Base-by-base conservation (phyloP, 129 eudicot species). In the Centaurea solstitialis region DNA sequence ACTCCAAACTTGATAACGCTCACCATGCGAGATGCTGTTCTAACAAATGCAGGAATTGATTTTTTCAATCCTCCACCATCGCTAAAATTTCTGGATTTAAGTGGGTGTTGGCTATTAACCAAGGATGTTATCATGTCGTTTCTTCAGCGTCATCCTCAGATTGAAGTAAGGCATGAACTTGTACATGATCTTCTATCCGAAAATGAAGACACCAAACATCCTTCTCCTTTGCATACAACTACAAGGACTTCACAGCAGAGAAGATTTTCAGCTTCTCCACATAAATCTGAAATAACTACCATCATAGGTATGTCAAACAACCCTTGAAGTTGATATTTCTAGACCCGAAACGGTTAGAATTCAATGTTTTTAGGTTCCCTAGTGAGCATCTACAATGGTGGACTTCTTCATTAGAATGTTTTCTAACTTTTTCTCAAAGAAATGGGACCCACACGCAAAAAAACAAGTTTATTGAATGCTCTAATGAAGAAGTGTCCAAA, bases 21-120 rank as follows among this genome's bases (percentile, higher is more conserved):
- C 59, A 73, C 87, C 73, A 72, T 93, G 22, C 88, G 76, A 11
- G 96, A 91, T 81, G 94, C 97, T 47, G 87, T 96, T 77, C 78
- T 96, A 83, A 88, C 98, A 26, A 80, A 87, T 83, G 79, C 77
- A 4, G 97, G 93, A 76, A 83, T 96, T 50, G 87, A 79, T 47
- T 81, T 75, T 24, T 91, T 96, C 72, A 76, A 70, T 66, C 92
- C 98, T 43, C 97, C 98, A 22, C 47, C 80, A 11, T 67, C 78
- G 7, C 78, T 96, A n/a, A 57, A 83, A 84, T 81, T 84, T 38
- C 85, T 96, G 68, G 98, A 93, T 76, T 78, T 96, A 82, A 86
- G 83, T 38, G 98, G 98, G 69, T 91, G 97, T 85, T 96, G 99
- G 98, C 91, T 96, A 41, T 72, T 96, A 80, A 91, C 97, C 8